These are phyloP conservation scores for Vanderwaltozyma yarrowii DNA, from an alignment of 805 yeast species.

Conservation along the genomic window DNA sequence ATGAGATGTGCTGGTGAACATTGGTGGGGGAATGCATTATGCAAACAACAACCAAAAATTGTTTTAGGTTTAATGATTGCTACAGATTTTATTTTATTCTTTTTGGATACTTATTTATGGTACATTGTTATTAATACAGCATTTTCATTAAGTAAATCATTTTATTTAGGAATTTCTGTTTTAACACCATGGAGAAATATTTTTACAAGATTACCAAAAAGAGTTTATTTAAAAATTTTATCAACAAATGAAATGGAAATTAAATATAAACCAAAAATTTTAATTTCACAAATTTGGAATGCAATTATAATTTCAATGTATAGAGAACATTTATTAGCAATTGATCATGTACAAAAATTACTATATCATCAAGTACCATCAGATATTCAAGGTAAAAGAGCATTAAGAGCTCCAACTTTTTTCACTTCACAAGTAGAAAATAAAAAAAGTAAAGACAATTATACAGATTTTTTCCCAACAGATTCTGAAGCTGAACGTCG, in stretches of 20 bases:
- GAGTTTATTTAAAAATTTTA: conserved; percentile 92
- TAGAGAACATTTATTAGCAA: conserved; percentile 95
- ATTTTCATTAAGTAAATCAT: conserved; percentile 93
- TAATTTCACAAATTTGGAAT: conserved; percentile 98
- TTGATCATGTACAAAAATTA: conserved; percentile 95
- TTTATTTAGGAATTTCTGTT: conserved; percentile 96
- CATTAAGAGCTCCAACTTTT: conserved; percentile 96
- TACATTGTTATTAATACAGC: conserved; percentile 90
- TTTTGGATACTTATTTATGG: conserved; percentile 98
- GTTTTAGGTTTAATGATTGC: conserved; percentile 87
- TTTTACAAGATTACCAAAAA: conserved; percentile 94
- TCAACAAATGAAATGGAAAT: conserved; percentile 99
- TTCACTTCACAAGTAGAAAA: conserved; percentile 94
- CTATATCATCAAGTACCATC: conserved; percentile 97
- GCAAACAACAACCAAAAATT: conserved; percentile 79
- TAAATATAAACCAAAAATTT: conserved; percentile 95
- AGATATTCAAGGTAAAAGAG: conserved; percentile 94
- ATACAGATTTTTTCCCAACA: conserved; percentile 91
- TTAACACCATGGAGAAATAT: conserved; percentile 99
- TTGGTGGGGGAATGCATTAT: conserved; percentile 67
- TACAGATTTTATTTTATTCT: conserved; percentile 89
- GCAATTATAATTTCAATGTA: conserved; percentile 98
- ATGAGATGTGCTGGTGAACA: conserved; percentile 95
- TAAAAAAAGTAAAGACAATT: conserved; percentile 41
- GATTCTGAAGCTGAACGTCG: conserved; percentile 99